Evolutionary conservation across 352 stramenopile species (phyloP), one percentile per base, ranked within the genome.

Genomic region (Globisporangium perplexum): DNA sequence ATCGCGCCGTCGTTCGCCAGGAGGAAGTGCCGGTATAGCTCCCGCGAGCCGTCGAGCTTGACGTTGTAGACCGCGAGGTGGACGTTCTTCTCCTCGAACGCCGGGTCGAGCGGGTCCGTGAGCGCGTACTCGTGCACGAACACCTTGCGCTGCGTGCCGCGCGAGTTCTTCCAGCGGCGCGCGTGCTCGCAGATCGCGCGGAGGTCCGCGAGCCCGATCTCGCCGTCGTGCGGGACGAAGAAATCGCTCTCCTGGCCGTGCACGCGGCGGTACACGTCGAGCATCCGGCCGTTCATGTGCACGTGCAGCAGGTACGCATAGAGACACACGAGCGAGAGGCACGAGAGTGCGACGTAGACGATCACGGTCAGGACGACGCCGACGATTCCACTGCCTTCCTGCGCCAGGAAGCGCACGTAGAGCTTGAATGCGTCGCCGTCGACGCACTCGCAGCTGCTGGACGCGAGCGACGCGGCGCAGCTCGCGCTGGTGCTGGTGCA

Each of bases 341-440:
- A 75, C 39, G 75, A 82, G 38, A 91, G 69, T 3, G 73, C 71
- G 10, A 64, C 57, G 55, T 93, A 95, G 28, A 96, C 38, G 48
- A 96, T 80, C 45, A 87, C 49, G 2, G 79, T 87, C 48, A 96
- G 63, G 48, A 94, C 66, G 28, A 83, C 60, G n/a, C 88, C 89
- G 3, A 89, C 74, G 31, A 97, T 55, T 0, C 86, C 87, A 42
- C 76, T 90, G 17, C 79, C 80, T 51, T 96, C 83, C 18, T 83
- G 65, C 0, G 55, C 57, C 18, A 87, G 59, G 52, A 96, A 90
- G 10, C 89, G 80, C 22, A 72, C 63, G 64, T 90, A 96, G 24
- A 96, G 66, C 61, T 96, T 96, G 63, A 95, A 95, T 35, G 85
- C 89, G 59, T 97, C 88, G 33, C 87, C 88, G 24, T 91, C 77